Conservation (phyloP, 164 flowering plant species). For the Houttuynia cordata region DNA sequence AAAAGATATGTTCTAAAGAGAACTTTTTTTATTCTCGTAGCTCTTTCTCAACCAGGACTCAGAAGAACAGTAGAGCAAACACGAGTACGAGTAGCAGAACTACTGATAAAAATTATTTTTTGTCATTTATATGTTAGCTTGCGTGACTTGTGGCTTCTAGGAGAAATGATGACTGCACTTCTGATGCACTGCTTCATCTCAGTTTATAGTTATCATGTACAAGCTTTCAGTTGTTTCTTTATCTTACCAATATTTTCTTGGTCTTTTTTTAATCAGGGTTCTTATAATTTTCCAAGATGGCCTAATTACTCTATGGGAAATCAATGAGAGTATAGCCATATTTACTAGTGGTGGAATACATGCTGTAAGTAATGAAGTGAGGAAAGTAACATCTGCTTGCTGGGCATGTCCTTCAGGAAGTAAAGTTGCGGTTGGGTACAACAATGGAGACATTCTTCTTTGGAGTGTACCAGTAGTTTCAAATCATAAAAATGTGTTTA, state of each 20-base stretch:
- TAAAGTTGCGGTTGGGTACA: conserved; percentile 70
- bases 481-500: conserved; percentile 18
- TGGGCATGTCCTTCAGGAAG: conserved; percentile 87
- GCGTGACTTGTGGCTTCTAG: too few relatives aligned
- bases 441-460: conserved; percentile 62
- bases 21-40: too few relatives aligned
- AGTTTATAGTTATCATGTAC: background rate
- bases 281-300: conserved; percentile 65
- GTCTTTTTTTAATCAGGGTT: conserved; percentile 35
- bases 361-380: conserved; percentile 34
- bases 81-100: too few relatives aligned
- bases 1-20: too few relatives aligned
- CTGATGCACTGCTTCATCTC: too few relatives aligned
- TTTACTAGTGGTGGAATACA: conserved; percentile 46
- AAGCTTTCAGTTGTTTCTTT: background rate
- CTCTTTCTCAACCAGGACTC: too few relatives aligned
- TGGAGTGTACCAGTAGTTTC: conserved; percentile 40
- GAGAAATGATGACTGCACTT: too few relatives aligned
- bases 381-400: conserved; percentile 69
- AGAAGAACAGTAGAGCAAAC: too few relatives aligned
- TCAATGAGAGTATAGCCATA: conserved; percentile 50
- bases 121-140: too few relatives aligned
- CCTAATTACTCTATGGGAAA: conserved; percentile 57
- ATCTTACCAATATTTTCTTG: background rate
- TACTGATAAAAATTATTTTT: too few relatives aligned